A percentile compares a stretch with the other conserved stretches of the same genome.
phyloP scores from a whole-genome alignment of 495 filamentous ascomycete species.

The Sphaerosporella brunnea region DNA sequence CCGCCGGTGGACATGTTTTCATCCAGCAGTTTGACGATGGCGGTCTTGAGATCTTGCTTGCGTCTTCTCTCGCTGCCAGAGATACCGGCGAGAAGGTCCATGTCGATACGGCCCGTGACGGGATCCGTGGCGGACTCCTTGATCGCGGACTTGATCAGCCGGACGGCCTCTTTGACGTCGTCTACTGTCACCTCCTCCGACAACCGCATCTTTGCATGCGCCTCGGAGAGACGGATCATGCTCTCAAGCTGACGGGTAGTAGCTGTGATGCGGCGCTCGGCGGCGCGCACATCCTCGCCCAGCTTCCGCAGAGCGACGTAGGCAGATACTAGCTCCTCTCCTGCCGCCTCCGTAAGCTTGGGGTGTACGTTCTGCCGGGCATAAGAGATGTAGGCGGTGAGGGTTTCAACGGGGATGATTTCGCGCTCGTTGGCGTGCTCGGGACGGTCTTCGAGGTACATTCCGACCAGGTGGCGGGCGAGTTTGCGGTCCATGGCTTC shows the following conservation, averaged over 20 bases:
- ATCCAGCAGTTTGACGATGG: conserved; percentile 53
- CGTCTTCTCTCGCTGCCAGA: conserved; percentile 64
- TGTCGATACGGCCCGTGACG: conserved; percentile 84
- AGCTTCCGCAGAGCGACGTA: conserved; percentile 95
- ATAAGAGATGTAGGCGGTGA: conserved; percentile 95
- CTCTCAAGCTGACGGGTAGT: conserved; percentile 90
- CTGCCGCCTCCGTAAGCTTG: conserved; percentile 54
- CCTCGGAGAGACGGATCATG: conserved; percentile 94
- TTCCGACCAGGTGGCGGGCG: conserved; percentile 80
- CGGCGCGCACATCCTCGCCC: conserved; percentile 80
- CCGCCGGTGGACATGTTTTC: conserved; percentile 53
- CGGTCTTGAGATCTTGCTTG: conserved; percentile 69
- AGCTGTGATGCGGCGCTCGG: conserved; percentile 90
- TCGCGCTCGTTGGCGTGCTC: conserved; percentile 50
- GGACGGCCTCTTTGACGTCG: conserved; percentile 81
- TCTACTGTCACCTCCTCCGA: conserved; percentile 52
- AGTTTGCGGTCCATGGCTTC: conserved; percentile 73
- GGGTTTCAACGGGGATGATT: conserved; percentile 60
- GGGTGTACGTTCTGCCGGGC: conserved; percentile 77
- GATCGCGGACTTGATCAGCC: conserved; percentile 81
- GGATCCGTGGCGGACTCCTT: conserved; percentile 92
- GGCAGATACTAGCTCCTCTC: conserved; percentile 57
- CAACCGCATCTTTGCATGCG: conserved; percentile 93
- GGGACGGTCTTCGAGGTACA: conserved; percentile 91
- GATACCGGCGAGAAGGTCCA: conserved; percentile 83